Evolutionary conservation across 768 basidiomycete genomes (phyloP).

Genomic region (Russula sp.): DNA sequence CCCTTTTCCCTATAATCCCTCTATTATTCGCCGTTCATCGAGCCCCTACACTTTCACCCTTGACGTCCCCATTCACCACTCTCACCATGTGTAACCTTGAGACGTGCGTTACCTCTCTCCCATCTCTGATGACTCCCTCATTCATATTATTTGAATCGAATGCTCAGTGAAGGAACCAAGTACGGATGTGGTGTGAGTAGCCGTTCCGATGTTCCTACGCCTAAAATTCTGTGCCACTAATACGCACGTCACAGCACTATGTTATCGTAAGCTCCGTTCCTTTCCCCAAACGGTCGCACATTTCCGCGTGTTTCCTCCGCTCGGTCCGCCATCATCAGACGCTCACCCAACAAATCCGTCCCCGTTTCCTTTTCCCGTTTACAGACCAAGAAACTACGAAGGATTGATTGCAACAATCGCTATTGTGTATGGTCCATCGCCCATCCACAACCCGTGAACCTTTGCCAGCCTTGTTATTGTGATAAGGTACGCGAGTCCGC

Average conservation of each 20-base stretch:
- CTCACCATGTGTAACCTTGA: slow-evolving; percentile 34
- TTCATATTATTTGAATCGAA: slow-evolving; percentile 23
- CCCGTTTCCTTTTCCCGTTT: slow-evolving; percentile 7
- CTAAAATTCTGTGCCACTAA: slow-evolving; percentile 22
- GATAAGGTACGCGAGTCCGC: slow-evolving; percentile 32
- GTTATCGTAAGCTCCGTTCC: slow-evolving; percentile 43
- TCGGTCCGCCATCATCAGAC: slow-evolving; percentile 12
- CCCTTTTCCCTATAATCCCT: not conserved
- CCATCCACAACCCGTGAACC: slow-evolving; percentile 30
- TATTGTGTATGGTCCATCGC: slow-evolving; percentile 36
- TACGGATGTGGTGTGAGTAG: slow-evolving; percentile 55
- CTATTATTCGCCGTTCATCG: slow-evolving; percentile 8
- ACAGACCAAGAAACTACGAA: slow-evolving; percentile 44
- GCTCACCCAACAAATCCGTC: slow-evolving; percentile 6
- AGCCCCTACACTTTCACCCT: not conserved
- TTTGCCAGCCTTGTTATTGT: slow-evolving; percentile 37
- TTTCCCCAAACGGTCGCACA: slow-evolving; percentile 12
- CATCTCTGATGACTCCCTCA: not conserved
- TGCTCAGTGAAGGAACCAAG: slow-evolving; percentile 60
- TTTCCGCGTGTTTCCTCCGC: not conserved
- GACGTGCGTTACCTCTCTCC: slow-evolving; percentile 29
- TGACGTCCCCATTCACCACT: not conserved
- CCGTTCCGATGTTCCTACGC: slow-evolving; percentile 15
- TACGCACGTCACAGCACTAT: slow-evolving; percentile 47
- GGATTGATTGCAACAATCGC: slow-evolving; percentile 47